Evolutionary conservation across 352 stramenopile genomes (phyloP).

Genomic region (Phytophthora citricola): DNA sequence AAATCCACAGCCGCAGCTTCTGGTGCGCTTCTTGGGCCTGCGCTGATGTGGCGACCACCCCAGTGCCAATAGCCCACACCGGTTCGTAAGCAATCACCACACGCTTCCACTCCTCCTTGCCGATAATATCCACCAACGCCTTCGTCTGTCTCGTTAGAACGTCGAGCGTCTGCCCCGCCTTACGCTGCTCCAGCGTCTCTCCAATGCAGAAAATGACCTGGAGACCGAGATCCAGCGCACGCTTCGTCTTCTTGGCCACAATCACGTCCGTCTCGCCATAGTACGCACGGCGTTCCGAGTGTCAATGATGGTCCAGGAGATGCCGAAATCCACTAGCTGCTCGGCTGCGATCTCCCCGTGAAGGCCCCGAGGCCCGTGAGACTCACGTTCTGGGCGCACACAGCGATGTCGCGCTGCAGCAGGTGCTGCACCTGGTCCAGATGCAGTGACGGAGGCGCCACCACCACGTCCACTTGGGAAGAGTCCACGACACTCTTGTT

Average conservation of each 20-base stretch:
- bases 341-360: slow-evolving; percentile 92
- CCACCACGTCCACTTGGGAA: slow-evolving; percentile 76
- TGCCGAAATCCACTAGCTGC: slow-evolving; percentile 89
- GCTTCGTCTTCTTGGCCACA: slow-evolving; percentile 95
- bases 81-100: slow-evolving; percentile 97
- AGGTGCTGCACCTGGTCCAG: slow-evolving; percentile 57
- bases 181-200: slow-evolving; percentile 92
- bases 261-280: slow-evolving; percentile 93
- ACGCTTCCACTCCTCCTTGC: slow-evolving; percentile 72
- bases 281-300: slow-evolving; percentile 93
- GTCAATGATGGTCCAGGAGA: slow-evolving; percentile 88
- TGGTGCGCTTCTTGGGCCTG: slow-evolving; percentile 95
- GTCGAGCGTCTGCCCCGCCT: slow-evolving; percentile 89
- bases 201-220: slow-evolving; percentile 98
- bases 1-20: slow-evolving; percentile 84
- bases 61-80: slow-evolving; percentile 98
- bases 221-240: slow-evolving; percentile 89
- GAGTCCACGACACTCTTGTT: slow-evolving; percentile 72
- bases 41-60: slow-evolving; percentile 94
- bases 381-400: slow-evolving; percentile 86
- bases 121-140: slow-evolving; percentile 88
- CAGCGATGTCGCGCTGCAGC: slow-evolving; percentile 66
- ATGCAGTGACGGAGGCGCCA: slow-evolving; percentile 81
- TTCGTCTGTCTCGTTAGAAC: slow-evolving; percentile 97
- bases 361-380: slow-evolving; percentile 90